Conservation (phyloP, 2,329 filamentous ascomycete species). For the Aspergillus novofumigatus region DNA sequence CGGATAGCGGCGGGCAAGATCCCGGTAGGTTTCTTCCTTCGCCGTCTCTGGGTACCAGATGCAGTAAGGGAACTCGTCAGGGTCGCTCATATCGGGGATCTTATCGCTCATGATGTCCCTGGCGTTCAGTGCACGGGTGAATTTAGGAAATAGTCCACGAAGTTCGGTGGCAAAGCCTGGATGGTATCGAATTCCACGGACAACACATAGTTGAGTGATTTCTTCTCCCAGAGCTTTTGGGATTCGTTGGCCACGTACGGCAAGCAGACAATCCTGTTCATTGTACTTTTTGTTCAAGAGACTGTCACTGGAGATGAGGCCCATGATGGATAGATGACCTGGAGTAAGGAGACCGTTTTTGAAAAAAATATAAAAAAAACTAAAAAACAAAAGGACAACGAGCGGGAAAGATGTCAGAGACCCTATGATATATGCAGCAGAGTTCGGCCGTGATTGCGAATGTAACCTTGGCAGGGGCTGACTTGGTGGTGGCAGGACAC, state of each 20-base stretch:
- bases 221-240: neutral
- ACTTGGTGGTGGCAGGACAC: too few relatives aligned
- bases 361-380: too few relatives aligned
- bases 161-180: conserved; percentile 3
- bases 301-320: neutral
- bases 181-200: conserved; percentile 5
- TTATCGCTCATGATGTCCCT: conserved; percentile 16
- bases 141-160: conserved; percentile 8
- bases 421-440: too few relatives aligned
- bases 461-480: too few relatives aligned
- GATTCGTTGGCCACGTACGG: neutral
- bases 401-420: too few relatives aligned
- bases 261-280: neutral
- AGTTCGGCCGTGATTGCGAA: too few relatives aligned
- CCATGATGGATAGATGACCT: too few relatives aligned
- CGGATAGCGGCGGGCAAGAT: conserved; percentile 29
- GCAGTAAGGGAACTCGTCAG: conserved; percentile 35
- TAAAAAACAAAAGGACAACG: too few relatives aligned
- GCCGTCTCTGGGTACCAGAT: conserved; percentile 41
- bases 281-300: conserved; percentile 1
- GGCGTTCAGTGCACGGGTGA: conserved; percentile 11
- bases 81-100: conserved; percentile 25
- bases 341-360: too few relatives aligned
- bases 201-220: neutral
- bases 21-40: conserved; percentile 33